A percentile compares a stretch with the other conserved stretches of the same genome.
phyloP scores from a whole-genome alignment of 371 early-diverging fungal species.

The Rhizomucor miehei region DNA sequence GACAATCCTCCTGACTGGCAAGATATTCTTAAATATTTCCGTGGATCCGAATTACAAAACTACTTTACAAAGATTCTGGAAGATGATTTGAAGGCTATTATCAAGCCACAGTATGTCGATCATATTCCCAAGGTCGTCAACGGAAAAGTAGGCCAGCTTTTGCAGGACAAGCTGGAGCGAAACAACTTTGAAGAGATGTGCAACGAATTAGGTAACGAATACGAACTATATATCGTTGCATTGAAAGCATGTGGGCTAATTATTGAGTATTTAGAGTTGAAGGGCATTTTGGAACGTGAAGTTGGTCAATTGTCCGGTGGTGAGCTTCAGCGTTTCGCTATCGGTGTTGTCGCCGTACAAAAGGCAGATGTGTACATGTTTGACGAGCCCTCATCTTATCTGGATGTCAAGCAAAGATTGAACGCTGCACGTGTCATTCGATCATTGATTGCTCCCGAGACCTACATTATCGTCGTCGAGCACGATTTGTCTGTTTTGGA shows the following conservation, averaged over 20 bases:
- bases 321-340: constrained; percentile 99
- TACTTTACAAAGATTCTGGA: constrained; percentile 99
- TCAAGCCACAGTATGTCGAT: constrained; percentile 99
- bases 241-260: background rate
- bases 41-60: constrained; percentile 99
- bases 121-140: constrained; percentile 87
- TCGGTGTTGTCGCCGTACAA: constrained; percentile 89
- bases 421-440: constrained; percentile 97
- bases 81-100: constrained; percentile 92
- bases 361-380: constrained; percentile 98
- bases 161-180: constrained; percentile 74
- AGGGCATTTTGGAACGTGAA: constrained; percentile 87
- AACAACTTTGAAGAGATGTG: constrained; percentile 77
- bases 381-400: constrained; percentile 99
- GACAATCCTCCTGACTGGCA: constrained; percentile 95
- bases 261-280: constrained; percentile 59
- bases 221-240: background rate
- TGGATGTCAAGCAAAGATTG: constrained; percentile 99
- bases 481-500: constrained; percentile 99
- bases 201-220: constrained; percentile 61
- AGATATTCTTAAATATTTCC: constrained; percentile 95
- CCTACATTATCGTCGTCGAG: constrained; percentile 98
- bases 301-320: constrained; percentile 97
- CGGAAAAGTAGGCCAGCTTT: constrained; percentile 78
- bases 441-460: constrained; percentile 67